phyloP scores from a whole-genome alignment of 2,329 filamentous ascomycete species.

The Xylaria sp. region DNA sequence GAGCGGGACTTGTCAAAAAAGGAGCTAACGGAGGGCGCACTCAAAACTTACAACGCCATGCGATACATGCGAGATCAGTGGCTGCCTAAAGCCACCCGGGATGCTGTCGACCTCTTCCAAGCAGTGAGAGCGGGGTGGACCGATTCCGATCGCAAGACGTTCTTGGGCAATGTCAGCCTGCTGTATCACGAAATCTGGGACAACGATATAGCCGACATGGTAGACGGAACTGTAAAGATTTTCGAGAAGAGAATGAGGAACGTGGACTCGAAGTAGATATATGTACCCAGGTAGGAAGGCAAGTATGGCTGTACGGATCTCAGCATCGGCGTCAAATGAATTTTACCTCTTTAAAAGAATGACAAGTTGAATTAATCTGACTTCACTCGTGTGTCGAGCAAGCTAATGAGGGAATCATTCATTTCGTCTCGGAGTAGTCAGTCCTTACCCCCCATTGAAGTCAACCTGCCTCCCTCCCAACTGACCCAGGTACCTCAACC shows the following conservation, averaged over 20 bases:
- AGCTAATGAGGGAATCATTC: not conserved
- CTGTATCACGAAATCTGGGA: constrained; percentile 41
- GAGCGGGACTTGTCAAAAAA: constrained; percentile 3
- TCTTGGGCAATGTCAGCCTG: constrained; percentile 28
- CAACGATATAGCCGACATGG: constrained; percentile 39
- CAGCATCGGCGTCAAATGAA: not conserved
- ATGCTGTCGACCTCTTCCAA: constrained; percentile 41
- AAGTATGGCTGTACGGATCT: too few relatives aligned
- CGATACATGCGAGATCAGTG: constrained; percentile 42
- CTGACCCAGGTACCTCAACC: too few relatives aligned
- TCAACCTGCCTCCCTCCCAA: not conserved
- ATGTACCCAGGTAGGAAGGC: too few relatives aligned
- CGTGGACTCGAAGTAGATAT: not conserved
- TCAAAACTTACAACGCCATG: constrained; percentile 37
- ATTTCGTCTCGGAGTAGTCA: not conserved
- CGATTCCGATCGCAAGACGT: constrained; percentile 32
- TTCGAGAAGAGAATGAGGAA: constrained; percentile 17
- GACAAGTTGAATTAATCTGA: not conserved
- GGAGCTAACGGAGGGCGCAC: constrained; percentile 34
- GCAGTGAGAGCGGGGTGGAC: constrained; percentile 31
- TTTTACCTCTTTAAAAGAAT: not conserved
- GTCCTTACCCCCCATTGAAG: not conserved
- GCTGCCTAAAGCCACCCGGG: constrained; percentile 40
- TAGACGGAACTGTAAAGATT: constrained; percentile 21
- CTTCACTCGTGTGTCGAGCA: not conserved